Evolutionary conservation across 2,329 filamentous ascomycete species (phyloP).

Genomic region (Colletotrichum sp.): DNA sequence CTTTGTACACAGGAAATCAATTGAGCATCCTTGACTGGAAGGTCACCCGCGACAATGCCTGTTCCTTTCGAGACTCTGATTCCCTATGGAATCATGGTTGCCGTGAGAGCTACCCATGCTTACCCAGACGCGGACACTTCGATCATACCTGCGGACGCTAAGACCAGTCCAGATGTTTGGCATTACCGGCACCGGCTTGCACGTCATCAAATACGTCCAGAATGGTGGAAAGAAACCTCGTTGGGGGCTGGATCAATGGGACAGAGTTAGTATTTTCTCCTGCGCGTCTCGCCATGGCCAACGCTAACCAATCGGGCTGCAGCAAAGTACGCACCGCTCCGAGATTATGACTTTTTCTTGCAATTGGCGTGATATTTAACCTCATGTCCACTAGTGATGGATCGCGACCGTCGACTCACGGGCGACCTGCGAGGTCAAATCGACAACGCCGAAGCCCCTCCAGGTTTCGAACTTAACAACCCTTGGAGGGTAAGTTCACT

Average conservation of each 20-base stretch:
- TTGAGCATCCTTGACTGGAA: slow-evolving; percentile 16
- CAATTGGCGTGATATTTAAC: not conserved
- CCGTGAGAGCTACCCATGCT: slow-evolving; percentile 45
- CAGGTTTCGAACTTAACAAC: slow-evolving; percentile 67
- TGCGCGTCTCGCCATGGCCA: not conserved
- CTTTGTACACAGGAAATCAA: not conserved
- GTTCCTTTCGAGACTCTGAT: slow-evolving; percentile 69
- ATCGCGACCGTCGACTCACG: slow-evolving; percentile 66
- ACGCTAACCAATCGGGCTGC: slow-evolving; percentile 31
- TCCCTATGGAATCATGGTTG: slow-evolving; percentile 68
- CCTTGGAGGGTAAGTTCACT: slow-evolving; percentile 62
- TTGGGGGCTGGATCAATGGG: slow-evolving; percentile 68
- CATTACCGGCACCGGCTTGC: slow-evolving; percentile 61
- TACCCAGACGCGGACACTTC: not conserved
- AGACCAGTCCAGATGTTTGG: slow-evolving; percentile 63
- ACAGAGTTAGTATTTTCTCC: slow-evolving; percentile 51
- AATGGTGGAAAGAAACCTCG: slow-evolving; percentile 67
- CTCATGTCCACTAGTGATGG: slow-evolving; percentile 60
- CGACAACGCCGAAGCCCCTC: slow-evolving; percentile 58
- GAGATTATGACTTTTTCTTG: not conserved
- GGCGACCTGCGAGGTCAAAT: slow-evolving; percentile 63
- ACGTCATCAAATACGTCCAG: slow-evolving; percentile 59
- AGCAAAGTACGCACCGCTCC: slow-evolving; percentile 57
- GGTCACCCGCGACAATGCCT: slow-evolving; percentile 52
- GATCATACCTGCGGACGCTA: slow-evolving; percentile 20